phyloP scores from a whole-genome alignment of 306 rosid genomes.

The Abrus precatorius region DNA sequence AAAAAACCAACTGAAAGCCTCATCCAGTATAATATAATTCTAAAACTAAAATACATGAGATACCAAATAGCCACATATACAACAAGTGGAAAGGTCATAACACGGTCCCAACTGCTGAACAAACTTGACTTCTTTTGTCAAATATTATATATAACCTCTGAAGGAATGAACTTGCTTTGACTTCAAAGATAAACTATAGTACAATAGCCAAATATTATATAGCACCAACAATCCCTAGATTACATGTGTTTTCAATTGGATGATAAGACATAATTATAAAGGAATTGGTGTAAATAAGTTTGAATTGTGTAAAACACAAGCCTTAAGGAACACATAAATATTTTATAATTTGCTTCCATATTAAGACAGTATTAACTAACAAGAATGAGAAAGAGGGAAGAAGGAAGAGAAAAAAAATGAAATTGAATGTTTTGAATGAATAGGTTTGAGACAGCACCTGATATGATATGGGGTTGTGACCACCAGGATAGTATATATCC shows the following conservation, averaged over 20 bases:
- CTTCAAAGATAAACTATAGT: slow-evolving; percentile 18
- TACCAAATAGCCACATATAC: slow-evolving; percentile 15
- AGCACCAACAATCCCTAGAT: slow-evolving; percentile 1
- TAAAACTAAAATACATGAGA: background rate
- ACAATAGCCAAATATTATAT: slow-evolving; percentile 29
- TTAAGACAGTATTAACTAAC: slow-evolving; percentile 2
- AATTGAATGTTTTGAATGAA: slow-evolving; percentile 22
- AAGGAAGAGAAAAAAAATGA: slow-evolving; percentile 29
- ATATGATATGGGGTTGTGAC: slow-evolving; percentile 74
- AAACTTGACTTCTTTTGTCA: background rate
- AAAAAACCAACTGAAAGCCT: slow-evolving; percentile 22
- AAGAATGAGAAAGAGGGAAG: background rate
- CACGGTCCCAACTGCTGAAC: background rate
- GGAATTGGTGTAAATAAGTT: slow-evolving; percentile 29
- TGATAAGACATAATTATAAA: slow-evolving; percentile 23
- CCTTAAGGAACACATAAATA: slow-evolving; percentile 15
- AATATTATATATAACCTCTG: background rate
- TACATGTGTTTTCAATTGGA: slow-evolving; percentile 22
- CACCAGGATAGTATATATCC: slow-evolving; percentile 80
- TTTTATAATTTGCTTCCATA: slow-evolving; percentile 19
- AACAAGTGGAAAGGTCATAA: background rate
- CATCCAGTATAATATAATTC: background rate
- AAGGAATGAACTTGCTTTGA: slow-evolving; percentile 32
- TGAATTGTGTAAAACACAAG: slow-evolving; percentile 32
- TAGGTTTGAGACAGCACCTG: slow-evolving; percentile 57